Percentiles rank a stretch among this genome's conserved stretches.
These are phyloP conservation scores for Aspergillus viridinutans DNA, from an alignment of 2,329 filamentous ascomycete species.

Conservation along the genomic window DNA sequence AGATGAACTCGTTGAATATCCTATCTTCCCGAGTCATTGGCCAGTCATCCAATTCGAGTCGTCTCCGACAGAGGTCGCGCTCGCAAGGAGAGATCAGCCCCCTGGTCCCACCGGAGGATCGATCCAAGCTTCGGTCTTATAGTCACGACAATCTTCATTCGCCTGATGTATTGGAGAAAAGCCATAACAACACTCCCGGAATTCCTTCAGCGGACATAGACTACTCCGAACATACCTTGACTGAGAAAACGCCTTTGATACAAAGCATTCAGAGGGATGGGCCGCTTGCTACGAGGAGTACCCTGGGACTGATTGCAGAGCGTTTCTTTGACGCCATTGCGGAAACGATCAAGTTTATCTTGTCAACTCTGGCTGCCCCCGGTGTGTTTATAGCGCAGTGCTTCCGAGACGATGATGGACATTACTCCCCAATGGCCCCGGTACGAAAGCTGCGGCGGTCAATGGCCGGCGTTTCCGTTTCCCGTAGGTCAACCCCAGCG, in stretches of 20 bases:
- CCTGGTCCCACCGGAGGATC: constrained; percentile 27
- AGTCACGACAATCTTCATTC: constrained; percentile 39
- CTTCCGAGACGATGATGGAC: constrained; percentile 75
- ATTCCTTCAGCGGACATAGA: constrained; percentile 23
- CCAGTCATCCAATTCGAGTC: constrained; percentile 48
- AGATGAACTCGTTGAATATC: constrained; percentile 96
- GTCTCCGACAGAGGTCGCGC: constrained; percentile 50
- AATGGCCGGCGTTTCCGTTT: constrained; percentile 17
- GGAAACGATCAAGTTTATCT: constrained; percentile 70
- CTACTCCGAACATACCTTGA: constrained; percentile 32
- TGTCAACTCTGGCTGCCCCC: constrained; percentile 74
- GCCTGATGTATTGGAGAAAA: constrained; percentile 26
- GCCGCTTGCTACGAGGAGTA: constrained; percentile 32
- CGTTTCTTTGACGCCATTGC: constrained; percentile 69
- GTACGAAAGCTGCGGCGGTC: constrained; percentile 56
- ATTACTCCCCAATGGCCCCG: constrained; percentile 73
- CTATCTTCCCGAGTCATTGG: constrained; percentile 77
- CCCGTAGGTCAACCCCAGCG: constrained; percentile 15
- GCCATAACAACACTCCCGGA: constrained; percentile 20
- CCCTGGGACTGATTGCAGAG: constrained; percentile 56
- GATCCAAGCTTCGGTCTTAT: constrained; percentile 40
- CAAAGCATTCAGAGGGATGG: constrained; percentile 37
- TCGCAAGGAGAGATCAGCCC: constrained; percentile 48
- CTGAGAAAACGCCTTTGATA: constrained; percentile 70
- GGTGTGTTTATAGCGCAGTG: constrained; percentile 77